phyloP scores from a whole-genome alignment of 2,329 filamentous ascomycete species.

The Metarhizium robertsii region DNA sequence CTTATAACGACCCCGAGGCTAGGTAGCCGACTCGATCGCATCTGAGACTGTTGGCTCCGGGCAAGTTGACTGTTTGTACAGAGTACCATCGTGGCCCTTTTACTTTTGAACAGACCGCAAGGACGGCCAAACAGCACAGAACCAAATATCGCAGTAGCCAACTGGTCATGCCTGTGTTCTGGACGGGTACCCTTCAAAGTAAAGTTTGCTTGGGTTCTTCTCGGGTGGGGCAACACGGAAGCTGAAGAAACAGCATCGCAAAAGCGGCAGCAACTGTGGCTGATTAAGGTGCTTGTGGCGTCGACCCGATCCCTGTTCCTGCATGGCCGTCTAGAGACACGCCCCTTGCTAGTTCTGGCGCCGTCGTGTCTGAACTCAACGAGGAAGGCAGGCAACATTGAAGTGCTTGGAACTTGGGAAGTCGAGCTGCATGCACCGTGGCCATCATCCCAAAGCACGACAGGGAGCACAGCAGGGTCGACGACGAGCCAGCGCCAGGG shows the following conservation, averaged over 20 bases:
- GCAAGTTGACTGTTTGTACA: no score
- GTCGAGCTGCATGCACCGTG: not conserved
- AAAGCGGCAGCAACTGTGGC: slow-evolving; percentile 2
- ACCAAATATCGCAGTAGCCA: no score
- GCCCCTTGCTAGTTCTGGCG: not conserved
- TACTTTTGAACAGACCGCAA: no score
- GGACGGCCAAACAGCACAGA: no score
- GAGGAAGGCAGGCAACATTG: not conserved
- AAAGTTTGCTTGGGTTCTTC: no score
- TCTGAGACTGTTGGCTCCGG: no score
- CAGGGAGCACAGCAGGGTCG: not conserved
- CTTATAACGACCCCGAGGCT: no score
- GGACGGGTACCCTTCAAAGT: no score
- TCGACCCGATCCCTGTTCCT: not conserved
- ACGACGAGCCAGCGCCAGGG: not conserved
- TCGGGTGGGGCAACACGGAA: no score
- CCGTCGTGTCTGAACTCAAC: not conserved
- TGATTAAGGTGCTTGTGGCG: not conserved
- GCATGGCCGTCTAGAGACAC: not conserved
- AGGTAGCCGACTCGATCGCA: no score
- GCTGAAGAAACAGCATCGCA: not conserved
- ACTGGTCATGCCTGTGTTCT: no score
- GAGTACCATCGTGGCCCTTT: no score
- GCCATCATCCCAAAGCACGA: not conserved
- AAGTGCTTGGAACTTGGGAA: not conserved